Base-by-base conservation (phyloP, 129 eudicot genomes). In the Smallanthus sonchifolius region DNA sequence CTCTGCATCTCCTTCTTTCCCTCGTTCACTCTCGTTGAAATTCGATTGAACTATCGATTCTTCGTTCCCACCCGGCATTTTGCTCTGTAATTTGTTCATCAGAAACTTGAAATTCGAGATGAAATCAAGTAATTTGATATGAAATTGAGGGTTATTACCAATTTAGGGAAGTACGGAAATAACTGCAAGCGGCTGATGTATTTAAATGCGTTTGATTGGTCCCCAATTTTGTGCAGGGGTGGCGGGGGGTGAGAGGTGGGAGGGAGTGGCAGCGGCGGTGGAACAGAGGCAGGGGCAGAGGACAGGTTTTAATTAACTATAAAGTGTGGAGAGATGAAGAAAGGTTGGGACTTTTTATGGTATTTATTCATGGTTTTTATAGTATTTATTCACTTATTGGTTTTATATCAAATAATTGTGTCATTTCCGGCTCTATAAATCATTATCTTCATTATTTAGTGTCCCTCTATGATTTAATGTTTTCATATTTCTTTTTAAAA, bases 21-120 rank as follows among this genome's bases (percentile, higher is more conserved):
- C 45, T 77, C 70, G 45, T 75, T 80, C 98, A 19, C 72, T 66
- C 20, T 75, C 90, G 52, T 65, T 82, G 61, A 81, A 84, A 76
- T 70, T 88, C 44, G 97, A 69, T 14, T 60, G 42, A 39, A 90
- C 98, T 30, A 94, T 94, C 9, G 98, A 91, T 76, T 90, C 97
- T 83, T 94, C 98, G 81, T 87, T 90, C 65, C 86, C 75, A 69
- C 67, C 60, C 89, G 76, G 56, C 97, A 90, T 93, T 87, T 51
- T 82, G 57, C 73, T 44, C 70, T 72, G 32, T 67, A 35, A 40
- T 34, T 11, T 4, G 30, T 7, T 42, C 73, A 37, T 17, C 19
- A 75, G 75, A 30, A 78, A 69, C 65, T 78, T 44, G 65, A 81
- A 68, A 15, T 16, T 43, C 56, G 16, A 43, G 20, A 60, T 72